phyloP scores from a whole-genome alignment of 805 yeast genomes.

The Starmerella cellae region DNA sequence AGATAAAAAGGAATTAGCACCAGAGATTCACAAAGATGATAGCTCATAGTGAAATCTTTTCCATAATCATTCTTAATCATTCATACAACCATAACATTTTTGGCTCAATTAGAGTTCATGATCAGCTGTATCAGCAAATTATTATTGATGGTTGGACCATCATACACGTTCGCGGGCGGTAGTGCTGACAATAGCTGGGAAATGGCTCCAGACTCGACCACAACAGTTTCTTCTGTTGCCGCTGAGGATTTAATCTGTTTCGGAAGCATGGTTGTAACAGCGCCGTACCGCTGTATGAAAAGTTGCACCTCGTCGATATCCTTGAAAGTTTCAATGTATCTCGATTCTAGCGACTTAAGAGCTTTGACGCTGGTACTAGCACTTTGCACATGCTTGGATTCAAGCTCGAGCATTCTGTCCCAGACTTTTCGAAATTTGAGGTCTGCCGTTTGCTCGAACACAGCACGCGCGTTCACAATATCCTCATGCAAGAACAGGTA shows the following conservation, averaged over 20 bases:
- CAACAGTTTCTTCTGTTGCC: not conserved
- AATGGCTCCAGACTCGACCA: not conserved
- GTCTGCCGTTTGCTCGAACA: constrained; percentile 65
- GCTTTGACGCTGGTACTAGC: constrained; percentile 50
- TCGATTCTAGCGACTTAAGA: constrained; percentile 48
- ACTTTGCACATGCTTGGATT: constrained; percentile 36
- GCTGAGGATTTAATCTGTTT: not conserved
- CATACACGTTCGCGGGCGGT: constrained; percentile 18
- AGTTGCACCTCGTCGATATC: constrained; percentile 35
- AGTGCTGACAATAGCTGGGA: constrained; percentile 9
- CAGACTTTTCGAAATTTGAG: constrained; percentile 35
- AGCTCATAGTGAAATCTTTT: no score
- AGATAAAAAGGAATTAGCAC: not conserved
- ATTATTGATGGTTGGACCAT: constrained; percentile 18
- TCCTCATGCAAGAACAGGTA: constrained; percentile 57
- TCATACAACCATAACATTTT: no score
- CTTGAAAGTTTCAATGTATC: constrained; percentile 56
- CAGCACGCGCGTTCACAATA: constrained; percentile 62
- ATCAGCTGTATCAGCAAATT: constrained; percentile 15
- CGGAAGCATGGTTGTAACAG: not conserved
- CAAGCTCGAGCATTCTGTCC: constrained; percentile 51
- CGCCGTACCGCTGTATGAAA: constrained; percentile 22
- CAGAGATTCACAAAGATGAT: no score
- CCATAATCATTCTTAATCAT: no score
- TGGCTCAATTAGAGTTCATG: not conserved